Base-by-base conservation (phyloP, 2,329 filamentous ascomycete genomes). In the Hymenoscyphus infarciens region DNA sequence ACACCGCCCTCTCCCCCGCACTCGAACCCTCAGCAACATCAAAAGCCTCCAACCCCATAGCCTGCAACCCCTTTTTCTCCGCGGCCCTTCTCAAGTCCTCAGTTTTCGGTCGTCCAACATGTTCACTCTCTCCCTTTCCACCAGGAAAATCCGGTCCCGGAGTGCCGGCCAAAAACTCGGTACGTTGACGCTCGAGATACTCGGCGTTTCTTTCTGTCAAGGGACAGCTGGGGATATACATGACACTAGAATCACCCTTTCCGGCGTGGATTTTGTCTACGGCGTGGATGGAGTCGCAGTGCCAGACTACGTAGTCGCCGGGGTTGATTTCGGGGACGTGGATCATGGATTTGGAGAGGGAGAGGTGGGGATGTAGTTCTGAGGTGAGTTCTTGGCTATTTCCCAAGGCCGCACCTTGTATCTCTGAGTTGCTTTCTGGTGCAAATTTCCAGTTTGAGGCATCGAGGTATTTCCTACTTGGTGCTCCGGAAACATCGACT, bases 151-250 rank as follows among this genome's bases (percentile, higher is more conserved):
- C 89, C 33, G 87, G 87, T 0, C 82, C 84, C 0, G 87, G 88
- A 0, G 81, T 84, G 4, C 92, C 92, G 0, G 78, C 73, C 2
- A 88, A 75, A 68, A 95, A 95, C 0, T 85, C 83, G n/a, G 85
- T 80, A 22, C 89, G 83, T 77, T 96, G 92, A 16, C 84, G 81
- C 1, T 77, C 81, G 1, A 94, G 79, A 72, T 93, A 95, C 25
- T 83, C 76, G 0, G 89, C 87, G 70, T 95, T 97, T 45, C 80
- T 77, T 60, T 88, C 84, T 0, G 92, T 96, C 33, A 92, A 81
- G 0, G 93, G 92, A 61, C 90, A 95, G 0, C 91, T 87, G 0
- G 93, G 92, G 61, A 97, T 96, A 71, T 97, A 97, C 64, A 97
- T 72, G 0, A 97, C 93, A 69, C 88, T 92, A 0, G 90, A 92